Percentiles rank a stretch among this genome's conserved stretches.
Evolutionary conservation across 2,329 filamentous ascomycete genomes (phyloP).

Genomic region (Aspergillus pseudonomiae): DNA sequence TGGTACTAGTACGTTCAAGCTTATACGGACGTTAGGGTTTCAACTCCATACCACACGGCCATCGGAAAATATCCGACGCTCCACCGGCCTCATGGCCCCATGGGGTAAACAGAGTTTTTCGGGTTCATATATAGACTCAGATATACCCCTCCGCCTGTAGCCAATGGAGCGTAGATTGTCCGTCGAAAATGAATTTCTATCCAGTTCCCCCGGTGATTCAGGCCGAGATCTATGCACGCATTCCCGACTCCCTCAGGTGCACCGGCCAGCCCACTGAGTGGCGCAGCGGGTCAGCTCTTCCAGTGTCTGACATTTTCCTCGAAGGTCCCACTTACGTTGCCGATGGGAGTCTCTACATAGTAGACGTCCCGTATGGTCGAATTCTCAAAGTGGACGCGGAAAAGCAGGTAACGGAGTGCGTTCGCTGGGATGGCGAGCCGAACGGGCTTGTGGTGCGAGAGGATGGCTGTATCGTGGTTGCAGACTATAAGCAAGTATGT

Average conservation of each 20-base stretch:
- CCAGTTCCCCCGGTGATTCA: conserved; percentile 27
- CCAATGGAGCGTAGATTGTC: neutral
- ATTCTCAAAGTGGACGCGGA: neutral
- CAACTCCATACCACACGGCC: neutral
- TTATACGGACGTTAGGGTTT: neutral
- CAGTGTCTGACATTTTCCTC: conserved; percentile 29
- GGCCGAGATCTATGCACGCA: conserved; percentile 40
- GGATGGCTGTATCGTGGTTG: neutral
- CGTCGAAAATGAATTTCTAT: conserved; percentile 23
- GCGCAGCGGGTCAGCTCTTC: conserved; percentile 38
- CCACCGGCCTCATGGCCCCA: neutral
- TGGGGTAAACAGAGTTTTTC: neutral
- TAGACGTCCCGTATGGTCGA: neutral
- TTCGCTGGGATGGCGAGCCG: neutral
- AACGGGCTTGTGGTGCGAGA: neutral
- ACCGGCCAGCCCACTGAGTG: conserved; percentile 40
- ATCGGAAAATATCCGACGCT: conserved; percentile 5
- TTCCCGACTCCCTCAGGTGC: conserved; percentile 41
- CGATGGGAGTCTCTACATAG: neutral
- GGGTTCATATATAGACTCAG: neutral
- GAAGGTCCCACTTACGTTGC: neutral
- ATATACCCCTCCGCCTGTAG: neutral
- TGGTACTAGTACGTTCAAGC: neutral
- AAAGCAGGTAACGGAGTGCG: neutral
- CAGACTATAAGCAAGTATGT: neutral